Evolutionary conservation across 139 green algal genomes (phyloP).

Genomic region (Chlorella sp.): DNA sequence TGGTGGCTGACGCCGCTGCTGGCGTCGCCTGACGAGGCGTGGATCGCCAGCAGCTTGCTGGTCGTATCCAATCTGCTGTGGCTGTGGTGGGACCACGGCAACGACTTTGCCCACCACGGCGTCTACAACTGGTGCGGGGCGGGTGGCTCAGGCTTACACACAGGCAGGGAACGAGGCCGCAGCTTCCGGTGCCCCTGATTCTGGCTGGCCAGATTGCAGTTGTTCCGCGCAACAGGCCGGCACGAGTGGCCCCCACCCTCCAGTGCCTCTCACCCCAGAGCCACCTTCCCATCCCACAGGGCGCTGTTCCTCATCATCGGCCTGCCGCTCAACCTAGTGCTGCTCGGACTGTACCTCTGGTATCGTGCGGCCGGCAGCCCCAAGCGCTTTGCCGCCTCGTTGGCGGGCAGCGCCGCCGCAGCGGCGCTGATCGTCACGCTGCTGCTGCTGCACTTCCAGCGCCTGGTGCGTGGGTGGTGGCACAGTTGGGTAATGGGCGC

Average conservation of each 20-base stretch:
- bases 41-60: background rate
- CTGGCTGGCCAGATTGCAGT: too few species aligned
- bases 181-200: too few species aligned
- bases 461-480: background rate
- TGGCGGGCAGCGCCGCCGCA: background rate
- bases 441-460: slow-evolving; percentile 17
- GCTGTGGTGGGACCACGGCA: slow-evolving; percentile 14
- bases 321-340: slow-evolving; percentile 15
- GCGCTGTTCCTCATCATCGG: slow-evolving; percentile 3
- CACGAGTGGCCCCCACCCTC: too few species aligned
- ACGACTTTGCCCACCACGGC: slow-evolving; percentile 24
- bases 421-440: background rate
- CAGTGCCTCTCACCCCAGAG: background rate
- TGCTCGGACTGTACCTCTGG: slow-evolving; percentile 12
- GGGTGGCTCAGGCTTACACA: too few species aligned
- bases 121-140: slow-evolving; percentile 25
- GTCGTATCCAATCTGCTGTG: background rate
- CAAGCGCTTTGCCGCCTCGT: background rate
- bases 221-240: too few species aligned
- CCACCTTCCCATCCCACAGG: background rate
- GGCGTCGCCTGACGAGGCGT: background rate
- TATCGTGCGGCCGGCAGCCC: background rate
- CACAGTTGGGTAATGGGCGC: too few species aligned
- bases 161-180: too few species aligned
- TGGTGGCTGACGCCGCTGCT: background rate